These are phyloP conservation scores for Bassia scoparia DNA, from an alignment of 148 eudicot species.

Conservation along the genomic window DNA sequence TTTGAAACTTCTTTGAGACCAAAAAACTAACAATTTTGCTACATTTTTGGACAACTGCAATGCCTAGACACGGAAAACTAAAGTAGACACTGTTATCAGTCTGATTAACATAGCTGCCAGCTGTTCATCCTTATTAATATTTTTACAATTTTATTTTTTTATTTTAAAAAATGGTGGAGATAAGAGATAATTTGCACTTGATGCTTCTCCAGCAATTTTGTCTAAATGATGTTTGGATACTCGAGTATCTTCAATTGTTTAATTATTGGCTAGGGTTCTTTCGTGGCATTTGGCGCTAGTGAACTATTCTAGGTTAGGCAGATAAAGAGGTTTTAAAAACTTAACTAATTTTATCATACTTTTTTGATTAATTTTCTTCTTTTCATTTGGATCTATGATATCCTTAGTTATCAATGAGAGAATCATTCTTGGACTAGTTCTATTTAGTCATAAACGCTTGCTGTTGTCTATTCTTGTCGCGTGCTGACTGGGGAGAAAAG, in stretches of 20 bases:
- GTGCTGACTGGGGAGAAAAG: not conserved
- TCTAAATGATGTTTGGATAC: not conserved
- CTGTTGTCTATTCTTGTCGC: not conserved
- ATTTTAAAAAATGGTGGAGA: not conserved
- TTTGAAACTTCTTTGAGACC: too few species aligned
- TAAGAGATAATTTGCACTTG: not conserved
- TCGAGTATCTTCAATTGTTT: too few species aligned
- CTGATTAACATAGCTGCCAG: too few species aligned
- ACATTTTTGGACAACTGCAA: too few species aligned
- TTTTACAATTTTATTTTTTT: too few species aligned
- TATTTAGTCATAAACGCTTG: not conserved
- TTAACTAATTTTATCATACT: not conserved
- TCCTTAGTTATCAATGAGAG: not conserved
- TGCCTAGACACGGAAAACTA: too few species aligned
- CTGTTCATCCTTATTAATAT: too few species aligned
- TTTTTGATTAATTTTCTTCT: not conserved
- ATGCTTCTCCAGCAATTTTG: not conserved
- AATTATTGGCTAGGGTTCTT: not conserved
- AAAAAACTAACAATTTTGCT: too few species aligned
- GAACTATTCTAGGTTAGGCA: not conserved
- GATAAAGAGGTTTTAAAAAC: not conserved
- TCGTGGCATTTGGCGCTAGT: too few species aligned
- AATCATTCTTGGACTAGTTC: not conserved
- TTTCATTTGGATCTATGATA: not conserved
- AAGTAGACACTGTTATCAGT: too few species aligned